Base-by-base conservation (phyloP, 1,284 basidiomycete genomes). In the Trametes polyzona region DNA sequence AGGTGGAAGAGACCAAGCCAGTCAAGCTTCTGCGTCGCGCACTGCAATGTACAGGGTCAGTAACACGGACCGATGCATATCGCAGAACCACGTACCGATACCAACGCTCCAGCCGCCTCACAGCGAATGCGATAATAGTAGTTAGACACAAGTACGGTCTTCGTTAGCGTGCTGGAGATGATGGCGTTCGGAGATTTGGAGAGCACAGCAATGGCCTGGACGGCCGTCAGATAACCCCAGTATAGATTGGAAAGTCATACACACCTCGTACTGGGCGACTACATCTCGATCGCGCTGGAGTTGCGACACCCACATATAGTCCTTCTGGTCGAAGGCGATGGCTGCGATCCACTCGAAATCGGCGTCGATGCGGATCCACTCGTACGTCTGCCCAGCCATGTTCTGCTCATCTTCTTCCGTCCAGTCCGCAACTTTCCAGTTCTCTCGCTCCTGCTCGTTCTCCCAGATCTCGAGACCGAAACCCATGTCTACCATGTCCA, bases 281-380 rank as follows among this genome's bases (percentile, higher is more conserved):
- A 99, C 96, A 74, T 99, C 97, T 59, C 95, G 81, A 72, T 99
- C 97, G 51, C 96, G 82, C 74, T 98, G 94, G 44, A 99, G 79
- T 72, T 99, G 97, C 52, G 91, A 95, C 47, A 98, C 92, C 96
- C 96, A 99, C 92, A 98, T 98, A 74, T 95, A 98, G 71, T 97
- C 95, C 49, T 93, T 93, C 76, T 99, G 96, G 55, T 96, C 92
- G 66, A 98, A 98, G 59, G 90, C 88, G 63, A 98, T 86, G 43
- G 83, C 83, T 17, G 94, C 92, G 57, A 99, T 92, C 97, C 97
- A 99, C 76, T 99, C 96, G 74, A 97, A 96, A 71, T 99, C 97
- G 17, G 97, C 95, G 71, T 99, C 97, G 79, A 99, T 93, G 58
- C 97, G 83, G 63, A 99, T 99, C 97, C 97, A 99, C 75, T 99